A percentile compares a stretch with the other conserved stretches of the same genome.
Conservation (phyloP, 2,329 filamentous ascomycete genomes). For the Allantophomopsis lycopodina region DNA sequence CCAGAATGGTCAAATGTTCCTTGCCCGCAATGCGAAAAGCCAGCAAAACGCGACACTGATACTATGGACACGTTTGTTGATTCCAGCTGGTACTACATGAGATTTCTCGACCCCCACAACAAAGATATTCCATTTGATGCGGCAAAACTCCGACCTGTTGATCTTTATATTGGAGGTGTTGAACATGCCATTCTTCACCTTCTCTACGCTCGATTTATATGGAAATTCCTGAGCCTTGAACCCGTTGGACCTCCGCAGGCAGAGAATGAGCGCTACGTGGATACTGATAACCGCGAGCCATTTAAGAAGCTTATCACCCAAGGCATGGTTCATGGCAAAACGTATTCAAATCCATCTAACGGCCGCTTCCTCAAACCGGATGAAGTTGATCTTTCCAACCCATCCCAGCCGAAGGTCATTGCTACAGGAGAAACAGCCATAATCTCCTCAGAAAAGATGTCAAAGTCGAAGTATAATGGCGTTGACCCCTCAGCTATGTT, state of each 20-base stretch:
- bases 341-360: constrained; percentile 59
- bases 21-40: constrained; percentile 59
- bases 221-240: constrained; percentile 57
- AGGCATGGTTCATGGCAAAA: constrained; percentile 87
- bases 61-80: constrained; percentile 97
- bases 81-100: constrained; percentile 86
- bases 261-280: too few relatives aligned
- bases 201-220: constrained; percentile 80
- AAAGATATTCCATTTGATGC: constrained; percentile 43
- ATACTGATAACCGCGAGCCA: constrained; percentile 37
- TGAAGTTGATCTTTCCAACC: constrained; percentile 53
- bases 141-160: constrained; percentile 54
- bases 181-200: constrained; percentile 87
- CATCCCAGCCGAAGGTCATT: constrained; percentile 43
- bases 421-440: constrained; percentile 43
- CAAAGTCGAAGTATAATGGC: constrained; percentile 86
- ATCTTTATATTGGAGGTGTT: constrained; percentile 79
- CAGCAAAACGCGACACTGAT: constrained; percentile 73
- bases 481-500: constrained; percentile 69
- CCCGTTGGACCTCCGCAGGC: too few relatives aligned
- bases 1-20: constrained; percentile 60
- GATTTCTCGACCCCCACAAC: constrained; percentile 64
- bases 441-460: constrained; percentile 81
- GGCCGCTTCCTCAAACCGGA: constrained; percentile 65
- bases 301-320: constrained; percentile 76